phyloP scores from a whole-genome alignment of 257 asterid genomes.

The Cruciata laevipes region DNA sequence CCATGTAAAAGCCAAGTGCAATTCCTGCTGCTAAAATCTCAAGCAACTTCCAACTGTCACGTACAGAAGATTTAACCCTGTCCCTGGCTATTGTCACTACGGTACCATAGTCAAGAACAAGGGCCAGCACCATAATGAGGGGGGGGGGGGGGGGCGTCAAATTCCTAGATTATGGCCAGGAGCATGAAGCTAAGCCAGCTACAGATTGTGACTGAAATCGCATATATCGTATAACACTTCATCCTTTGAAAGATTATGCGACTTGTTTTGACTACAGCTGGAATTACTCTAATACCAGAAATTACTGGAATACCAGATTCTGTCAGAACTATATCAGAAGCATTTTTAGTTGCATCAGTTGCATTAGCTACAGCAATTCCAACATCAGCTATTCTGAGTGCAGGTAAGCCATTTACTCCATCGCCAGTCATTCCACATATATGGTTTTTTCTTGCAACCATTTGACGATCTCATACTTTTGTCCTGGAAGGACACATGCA shows the following conservation, averaged over 20 bases:
- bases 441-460: conserved; percentile 63
- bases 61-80: conserved; percentile 32
- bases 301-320: no score
- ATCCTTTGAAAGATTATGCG: conserved; percentile 85
- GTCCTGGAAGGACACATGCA: conserved; percentile 90
- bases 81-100: conserved; percentile 37
- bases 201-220: conserved; percentile 44
- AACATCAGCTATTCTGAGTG: conserved; percentile 69
- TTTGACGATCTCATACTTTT: conserved; percentile 78
- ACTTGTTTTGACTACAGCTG: conserved; percentile 70
- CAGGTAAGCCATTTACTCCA: conserved; percentile 84
- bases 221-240: conserved; percentile 70
- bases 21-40: conserved; percentile 35
- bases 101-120: conserved; percentile 21
- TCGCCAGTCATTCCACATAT: conserved; percentile 94
- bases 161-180: not conserved
- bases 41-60: conserved; percentile 33
- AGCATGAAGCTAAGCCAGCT: conserved; percentile 2
- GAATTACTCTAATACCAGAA: conserved; percentile 76
- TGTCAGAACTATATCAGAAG: conserved; percentile 76
- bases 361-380: conserved; percentile 85
- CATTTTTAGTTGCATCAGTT: conserved; percentile 73
- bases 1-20: conserved; percentile 29
- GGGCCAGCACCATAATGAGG: conserved; percentile 41
- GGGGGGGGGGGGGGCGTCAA: conserved; percentile 39